Base-by-base conservation (phyloP, 2,329 filamentous ascomycete genomes). In the Rhexocercosporidium sp. region DNA sequence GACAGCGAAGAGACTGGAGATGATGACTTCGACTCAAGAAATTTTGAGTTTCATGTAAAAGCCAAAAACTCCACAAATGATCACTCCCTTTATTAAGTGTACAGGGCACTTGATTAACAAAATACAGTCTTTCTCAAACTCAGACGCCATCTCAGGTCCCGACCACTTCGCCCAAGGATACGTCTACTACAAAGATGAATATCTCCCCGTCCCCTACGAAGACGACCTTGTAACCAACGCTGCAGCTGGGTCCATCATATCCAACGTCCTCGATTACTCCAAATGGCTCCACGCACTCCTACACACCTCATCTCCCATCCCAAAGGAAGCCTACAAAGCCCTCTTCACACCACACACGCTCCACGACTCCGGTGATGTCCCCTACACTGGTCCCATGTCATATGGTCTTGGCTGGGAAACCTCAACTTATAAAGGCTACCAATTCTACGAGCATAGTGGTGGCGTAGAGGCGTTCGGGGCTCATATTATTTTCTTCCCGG, bases 271-370 rank as follows among this genome's bases (percentile, higher is more conserved):
- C 8, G 85, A 87, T 75, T 87, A 85, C 71, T 74, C 79, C 1
- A 82, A 81, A 70, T 89, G 85, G 86, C 70, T 86, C 2, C 76
- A 78, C 29, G 83, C 81, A 22, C 76, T 87, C 27, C 75, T 88
- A 27, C 72, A 79, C n/a, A 73, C 71, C 41, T 74, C 75, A 1
- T 75, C 73, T 16, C 79, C 81, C 1, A 70, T 84, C 31, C 76
- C 78, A 8, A 65, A 61, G 64, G 69, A 71, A 14, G 77, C 75
- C 2, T 77, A 80, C 66, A 66, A 69, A 37, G 76, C 77, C 16
- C 66, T 82, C 25, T 76, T 74, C 66, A 77, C 70, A 41, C 78
- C 77, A 41, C 62, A 39, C 18, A 64, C 37, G 59, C 69, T 65
- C 71, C 66, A 31, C 3, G 41, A 46, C 18, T 22, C 34, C 2